phyloP scores from a whole-genome alignment of 192 early-diverging fungal species.

The Geranomyces variabilis region DNA sequence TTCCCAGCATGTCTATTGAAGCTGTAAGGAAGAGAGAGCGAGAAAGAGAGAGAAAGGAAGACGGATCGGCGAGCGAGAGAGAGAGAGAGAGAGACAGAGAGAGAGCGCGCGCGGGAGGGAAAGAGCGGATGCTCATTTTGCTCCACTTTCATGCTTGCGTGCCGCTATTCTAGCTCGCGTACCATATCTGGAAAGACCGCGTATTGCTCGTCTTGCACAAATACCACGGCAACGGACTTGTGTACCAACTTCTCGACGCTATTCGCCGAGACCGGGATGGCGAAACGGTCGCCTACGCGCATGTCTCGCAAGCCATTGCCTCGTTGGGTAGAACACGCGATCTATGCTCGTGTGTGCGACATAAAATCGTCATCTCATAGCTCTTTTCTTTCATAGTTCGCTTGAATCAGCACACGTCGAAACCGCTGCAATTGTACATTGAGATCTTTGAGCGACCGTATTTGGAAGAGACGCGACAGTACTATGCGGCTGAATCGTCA shows the following conservation, averaged over 20 bases:
- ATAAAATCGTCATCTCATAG: background rate
- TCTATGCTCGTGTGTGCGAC: constrained; percentile 2
- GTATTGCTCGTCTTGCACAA: constrained; percentile 64
- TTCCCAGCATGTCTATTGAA: constrained; percentile 33
- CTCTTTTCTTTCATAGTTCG: constrained; percentile 49
- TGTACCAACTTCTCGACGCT: constrained; percentile 70
- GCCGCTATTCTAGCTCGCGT: too few relatives aligned
- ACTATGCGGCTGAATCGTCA: constrained; percentile 73
- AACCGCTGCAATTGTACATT: constrained; percentile 72
- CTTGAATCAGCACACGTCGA: constrained; percentile 63
- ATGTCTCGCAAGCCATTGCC: constrained; percentile 54
- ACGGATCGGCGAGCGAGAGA: too few relatives aligned
- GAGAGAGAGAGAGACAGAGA: too few relatives aligned
- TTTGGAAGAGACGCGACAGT: constrained; percentile 63
- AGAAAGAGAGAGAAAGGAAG: too few relatives aligned
- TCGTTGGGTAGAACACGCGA: constrained; percentile 60
- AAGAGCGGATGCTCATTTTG: too few relatives aligned
- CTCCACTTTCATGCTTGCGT: too few relatives aligned
- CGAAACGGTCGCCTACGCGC: constrained; percentile 54
- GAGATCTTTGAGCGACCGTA: constrained; percentile 80
- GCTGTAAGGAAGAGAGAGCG: background rate
- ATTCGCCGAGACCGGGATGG: constrained; percentile 73
- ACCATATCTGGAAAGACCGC: constrained; percentile 72
- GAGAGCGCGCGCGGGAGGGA: too few relatives aligned
- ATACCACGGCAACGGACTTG: constrained; percentile 62